Evolutionary conservation across 345 rosid genomes (phyloP).

Genomic region (Aquilaria malaccensis): DNA sequence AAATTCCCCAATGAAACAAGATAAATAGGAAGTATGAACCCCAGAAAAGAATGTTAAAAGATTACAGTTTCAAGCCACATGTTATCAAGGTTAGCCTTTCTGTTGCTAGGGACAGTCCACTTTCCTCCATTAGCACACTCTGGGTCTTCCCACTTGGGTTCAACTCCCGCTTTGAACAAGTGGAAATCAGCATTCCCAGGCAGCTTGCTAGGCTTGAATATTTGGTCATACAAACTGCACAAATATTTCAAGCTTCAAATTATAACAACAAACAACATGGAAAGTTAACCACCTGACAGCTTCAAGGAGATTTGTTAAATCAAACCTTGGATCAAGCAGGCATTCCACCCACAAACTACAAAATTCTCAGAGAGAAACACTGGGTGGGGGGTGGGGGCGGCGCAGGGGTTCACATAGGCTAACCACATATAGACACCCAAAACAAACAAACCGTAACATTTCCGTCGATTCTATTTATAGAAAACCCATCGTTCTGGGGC

Average conservation of each 20-base stretch:
- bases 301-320: too few relatives aligned
- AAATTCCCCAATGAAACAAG: background rate
- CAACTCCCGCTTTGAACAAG: conserved; percentile 80
- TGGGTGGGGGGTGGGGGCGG: too few relatives aligned
- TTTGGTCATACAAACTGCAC: conserved; percentile 68
- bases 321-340: too few relatives aligned
- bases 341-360: too few relatives aligned
- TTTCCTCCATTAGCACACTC: conserved; percentile 91
- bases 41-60: conserved; percentile 3
- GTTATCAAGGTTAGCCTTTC: conserved; percentile 48
- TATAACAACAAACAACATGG: background rate
- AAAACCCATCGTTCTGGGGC: too few relatives aligned
- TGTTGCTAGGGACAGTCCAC: conserved; percentile 55
- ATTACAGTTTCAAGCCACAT: conserved; percentile 90
- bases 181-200: conserved; percentile 64
- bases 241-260: conserved; percentile 4
- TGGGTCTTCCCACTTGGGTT: conserved; percentile 98
- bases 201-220: conserved; percentile 74
- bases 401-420: too few relatives aligned
- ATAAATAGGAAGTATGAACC: background rate
- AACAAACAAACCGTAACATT: too few relatives aligned
- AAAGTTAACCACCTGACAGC: too few relatives aligned
- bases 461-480: too few relatives aligned
- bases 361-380: too few relatives aligned
- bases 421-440: too few relatives aligned